Conservation (phyloP, 331 rosid species). For the Prunus yedoensis region DNA sequence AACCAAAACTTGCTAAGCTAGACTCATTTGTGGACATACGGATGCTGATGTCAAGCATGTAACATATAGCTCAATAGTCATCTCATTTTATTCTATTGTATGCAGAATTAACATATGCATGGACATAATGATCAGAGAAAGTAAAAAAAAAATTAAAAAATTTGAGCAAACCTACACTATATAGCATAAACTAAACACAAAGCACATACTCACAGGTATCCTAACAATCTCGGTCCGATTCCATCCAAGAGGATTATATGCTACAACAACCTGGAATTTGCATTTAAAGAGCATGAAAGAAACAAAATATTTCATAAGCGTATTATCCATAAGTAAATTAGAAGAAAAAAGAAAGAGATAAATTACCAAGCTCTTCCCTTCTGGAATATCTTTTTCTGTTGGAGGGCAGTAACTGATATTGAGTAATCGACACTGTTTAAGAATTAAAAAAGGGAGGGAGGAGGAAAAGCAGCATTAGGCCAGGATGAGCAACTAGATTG, state of each 20-base stretch:
- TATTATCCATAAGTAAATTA: background rate
- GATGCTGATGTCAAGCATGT: no score
- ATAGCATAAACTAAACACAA: background rate
- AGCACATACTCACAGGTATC: slow-evolving; percentile 66
- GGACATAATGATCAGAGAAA: background rate
- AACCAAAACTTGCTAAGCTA: background rate
- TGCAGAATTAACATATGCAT: background rate
- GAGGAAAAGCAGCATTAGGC: slow-evolving; percentile 11
- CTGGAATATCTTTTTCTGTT: slow-evolving; percentile 58
- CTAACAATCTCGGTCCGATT: slow-evolving; percentile 64
- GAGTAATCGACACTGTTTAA: slow-evolving; percentile 71
- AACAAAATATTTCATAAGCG: background rate
- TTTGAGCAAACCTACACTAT: background rate
- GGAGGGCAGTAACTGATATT: slow-evolving; percentile 94
- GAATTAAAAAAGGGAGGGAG: background rate
- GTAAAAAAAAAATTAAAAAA: background rate
- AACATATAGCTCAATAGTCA: background rate
- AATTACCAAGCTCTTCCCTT: slow-evolving; percentile 74
- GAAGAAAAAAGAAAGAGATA: slow-evolving; percentile 7
- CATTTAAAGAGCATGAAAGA: slow-evolving; percentile 2
- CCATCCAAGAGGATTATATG: slow-evolving; percentile 94
- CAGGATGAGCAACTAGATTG: slow-evolving; percentile 11
- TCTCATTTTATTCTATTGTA: background rate
- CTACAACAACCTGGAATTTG: slow-evolving; percentile 67
- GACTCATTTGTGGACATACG: no score